phyloP scores from a whole-genome alignment of 1,284 basidiomycete genomes.

The Tilletia indica region DNA sequence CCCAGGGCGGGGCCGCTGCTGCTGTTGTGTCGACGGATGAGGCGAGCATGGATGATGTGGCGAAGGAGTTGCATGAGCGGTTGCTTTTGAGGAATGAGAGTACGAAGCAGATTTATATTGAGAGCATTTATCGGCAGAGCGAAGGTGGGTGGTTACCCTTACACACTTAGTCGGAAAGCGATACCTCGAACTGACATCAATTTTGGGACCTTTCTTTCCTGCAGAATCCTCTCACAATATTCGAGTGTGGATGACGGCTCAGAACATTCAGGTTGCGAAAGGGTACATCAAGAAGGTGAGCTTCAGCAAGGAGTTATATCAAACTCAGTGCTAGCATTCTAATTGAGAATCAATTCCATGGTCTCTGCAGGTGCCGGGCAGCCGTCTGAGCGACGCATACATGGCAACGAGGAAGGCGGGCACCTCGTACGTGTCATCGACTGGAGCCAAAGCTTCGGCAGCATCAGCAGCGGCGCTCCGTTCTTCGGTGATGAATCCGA shows the following conservation, averaged over 20 bases:
- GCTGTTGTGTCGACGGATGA: neutral
- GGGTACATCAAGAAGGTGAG: constrained; percentile 76
- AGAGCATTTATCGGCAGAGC: constrained; percentile 72
- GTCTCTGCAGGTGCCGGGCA: constrained; percentile 62
- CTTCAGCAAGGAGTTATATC: constrained; percentile 20
- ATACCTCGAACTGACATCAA: neutral
- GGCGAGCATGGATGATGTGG: constrained; percentile 81
- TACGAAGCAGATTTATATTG: constrained; percentile 92
- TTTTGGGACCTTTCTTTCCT: neutral
- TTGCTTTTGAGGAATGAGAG: constrained; percentile 87
- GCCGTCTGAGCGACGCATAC: constrained; percentile 50
- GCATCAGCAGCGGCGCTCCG: neutral
- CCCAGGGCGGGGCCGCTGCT: too few species aligned
- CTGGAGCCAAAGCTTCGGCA: neutral
- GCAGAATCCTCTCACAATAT: constrained; percentile 86
- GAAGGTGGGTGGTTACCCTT: constrained; percentile 26
- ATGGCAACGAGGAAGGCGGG: constrained; percentile 38
- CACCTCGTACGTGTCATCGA: constrained; percentile 28
- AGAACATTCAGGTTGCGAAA: constrained; percentile 72
- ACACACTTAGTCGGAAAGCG: constrained; percentile 64
- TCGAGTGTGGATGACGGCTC: constrained; percentile 74
- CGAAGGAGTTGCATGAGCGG: constrained; percentile 85
- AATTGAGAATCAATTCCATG: neutral
- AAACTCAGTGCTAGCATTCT: too few species aligned
- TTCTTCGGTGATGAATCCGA: constrained; percentile 4